Evolutionary conservation across 148 eudicot species (phyloP).

Genomic region (Agrostemma githago): DNA sequence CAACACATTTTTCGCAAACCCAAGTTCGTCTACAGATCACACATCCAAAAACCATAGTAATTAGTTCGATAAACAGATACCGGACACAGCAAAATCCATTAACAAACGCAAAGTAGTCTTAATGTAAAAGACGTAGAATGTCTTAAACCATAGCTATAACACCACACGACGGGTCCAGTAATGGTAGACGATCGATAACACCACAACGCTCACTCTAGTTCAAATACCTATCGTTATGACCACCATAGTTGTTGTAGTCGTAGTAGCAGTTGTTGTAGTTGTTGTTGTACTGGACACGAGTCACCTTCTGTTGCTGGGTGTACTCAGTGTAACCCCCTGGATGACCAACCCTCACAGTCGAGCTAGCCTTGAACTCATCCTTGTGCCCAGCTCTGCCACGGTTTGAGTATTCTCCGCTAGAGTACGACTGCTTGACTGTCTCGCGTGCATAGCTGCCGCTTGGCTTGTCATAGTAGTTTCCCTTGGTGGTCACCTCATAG

Average conservation of each 20-base stretch:
- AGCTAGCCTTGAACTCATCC: constrained; percentile 14
- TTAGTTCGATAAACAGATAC: too few relatives aligned
- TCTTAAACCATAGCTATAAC: background rate
- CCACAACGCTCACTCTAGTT: background rate
- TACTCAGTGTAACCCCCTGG: constrained; percentile 2
- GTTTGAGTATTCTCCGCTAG: constrained; percentile 12
- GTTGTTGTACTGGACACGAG: constrained; percentile 12
- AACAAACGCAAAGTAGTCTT: background rate
- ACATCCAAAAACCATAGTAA: too few relatives aligned
- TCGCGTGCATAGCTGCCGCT: constrained; percentile 12
- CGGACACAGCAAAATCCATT: background rate
- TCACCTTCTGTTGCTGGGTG: constrained; percentile 10
- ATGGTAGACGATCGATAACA: background rate
- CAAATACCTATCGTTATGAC: background rate
- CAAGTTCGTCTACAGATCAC: too few relatives aligned
- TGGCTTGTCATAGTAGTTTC: constrained; percentile 11
- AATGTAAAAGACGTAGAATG: background rate
- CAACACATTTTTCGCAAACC: too few relatives aligned
- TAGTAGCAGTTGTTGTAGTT: background rate
- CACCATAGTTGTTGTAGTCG: background rate
- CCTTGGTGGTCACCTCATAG: background rate
- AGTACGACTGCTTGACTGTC: constrained; percentile 13
- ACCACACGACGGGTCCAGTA: background rate
- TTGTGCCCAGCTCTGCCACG: constrained; percentile 12
- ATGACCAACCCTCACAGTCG: background rate